A percentile compares a stretch with the other conserved stretches of the same genome.
Evolutionary conservation across 148 eudicot genomes (phyloP).

Genomic region (Vaccinium corymbosum): DNA sequence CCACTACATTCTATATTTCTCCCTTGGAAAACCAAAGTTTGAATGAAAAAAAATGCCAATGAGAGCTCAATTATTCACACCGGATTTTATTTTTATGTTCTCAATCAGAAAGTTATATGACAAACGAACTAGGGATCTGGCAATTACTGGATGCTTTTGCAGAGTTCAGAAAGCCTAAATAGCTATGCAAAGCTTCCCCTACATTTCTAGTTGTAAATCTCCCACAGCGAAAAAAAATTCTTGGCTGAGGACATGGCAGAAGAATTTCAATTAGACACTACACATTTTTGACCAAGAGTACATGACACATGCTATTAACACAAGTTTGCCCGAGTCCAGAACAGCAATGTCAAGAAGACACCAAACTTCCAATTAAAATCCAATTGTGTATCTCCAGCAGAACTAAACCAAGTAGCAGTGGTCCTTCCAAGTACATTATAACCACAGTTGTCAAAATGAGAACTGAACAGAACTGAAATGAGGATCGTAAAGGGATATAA

Average conservation of each 20-base stretch:
- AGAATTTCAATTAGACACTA: not conserved
- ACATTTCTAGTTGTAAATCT: not conserved
- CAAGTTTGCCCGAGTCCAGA: not conserved
- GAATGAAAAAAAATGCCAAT: not conserved
- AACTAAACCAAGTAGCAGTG: not conserved
- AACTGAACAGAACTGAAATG: not conserved
- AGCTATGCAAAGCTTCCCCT: not conserved
- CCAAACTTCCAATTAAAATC: not conserved
- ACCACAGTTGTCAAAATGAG: not conserved
- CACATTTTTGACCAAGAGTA: not conserved
- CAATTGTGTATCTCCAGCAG: not conserved
- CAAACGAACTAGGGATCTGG: not conserved
- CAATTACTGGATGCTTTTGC: not conserved
- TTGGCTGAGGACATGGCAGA: not conserved
- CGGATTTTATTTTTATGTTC: not conserved
- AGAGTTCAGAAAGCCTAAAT: not conserved
- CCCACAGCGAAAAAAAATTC: not conserved
- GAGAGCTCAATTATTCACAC: not conserved
- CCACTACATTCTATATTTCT: not conserved
- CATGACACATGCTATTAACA: not conserved
- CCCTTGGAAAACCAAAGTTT: not conserved
- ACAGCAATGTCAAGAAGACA: not conserved
- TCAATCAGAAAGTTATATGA: not conserved
- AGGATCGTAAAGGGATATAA: not conserved
- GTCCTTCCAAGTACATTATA: not conserved